phyloP scores from a whole-genome alignment of 2,329 filamentous ascomycete genomes.

The Tolypocladium pustulatum region DNA sequence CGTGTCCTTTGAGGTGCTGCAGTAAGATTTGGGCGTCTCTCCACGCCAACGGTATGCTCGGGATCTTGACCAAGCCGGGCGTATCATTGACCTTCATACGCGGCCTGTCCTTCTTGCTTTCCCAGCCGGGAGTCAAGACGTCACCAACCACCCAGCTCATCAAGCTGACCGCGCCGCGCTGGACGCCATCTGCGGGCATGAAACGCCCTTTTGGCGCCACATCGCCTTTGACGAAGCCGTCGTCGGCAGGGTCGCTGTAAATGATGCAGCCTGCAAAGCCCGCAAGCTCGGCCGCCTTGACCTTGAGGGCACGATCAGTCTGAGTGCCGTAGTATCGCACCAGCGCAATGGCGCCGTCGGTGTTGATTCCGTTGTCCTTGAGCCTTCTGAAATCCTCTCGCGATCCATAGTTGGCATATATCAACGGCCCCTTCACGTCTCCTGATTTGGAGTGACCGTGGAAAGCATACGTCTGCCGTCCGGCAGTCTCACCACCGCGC shows the following conservation, averaged over 20 bases:
- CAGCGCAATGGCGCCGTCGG: constrained; percentile 72
- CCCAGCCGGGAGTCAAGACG: constrained; percentile 81
- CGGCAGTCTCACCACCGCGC: constrained; percentile 48
- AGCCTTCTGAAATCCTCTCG: constrained; percentile 71
- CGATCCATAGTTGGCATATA: constrained; percentile 90
- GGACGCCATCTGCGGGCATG: constrained; percentile 73
- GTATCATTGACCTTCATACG: constrained; percentile 62
- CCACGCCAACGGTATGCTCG: constrained; percentile 84
- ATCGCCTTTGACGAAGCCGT: constrained; percentile 66
- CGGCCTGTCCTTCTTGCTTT: constrained; percentile 55
- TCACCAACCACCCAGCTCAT: constrained; percentile 81
- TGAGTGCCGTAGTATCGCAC: constrained; percentile 73
- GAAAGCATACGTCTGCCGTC: constrained; percentile 66
- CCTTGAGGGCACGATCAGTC: constrained; percentile 64
- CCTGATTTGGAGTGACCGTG: constrained; percentile 84
- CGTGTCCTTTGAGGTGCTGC: constrained; percentile 64
- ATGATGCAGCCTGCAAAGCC: constrained; percentile 83
- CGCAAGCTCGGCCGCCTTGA: constrained; percentile 80
- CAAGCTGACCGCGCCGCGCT: constrained; percentile 70
- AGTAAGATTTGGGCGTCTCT: constrained; percentile 75
- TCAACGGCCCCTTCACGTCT: constrained; percentile 72
- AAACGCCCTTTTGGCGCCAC: constrained; percentile 67
- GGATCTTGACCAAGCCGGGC: constrained; percentile 67
- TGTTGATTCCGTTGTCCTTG: constrained; percentile 58
- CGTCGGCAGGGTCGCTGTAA: constrained; percentile 81